Evolutionary conservation across 768 basidiomycete genomes (phyloP).

Genomic region (Postia placenta): DNA sequence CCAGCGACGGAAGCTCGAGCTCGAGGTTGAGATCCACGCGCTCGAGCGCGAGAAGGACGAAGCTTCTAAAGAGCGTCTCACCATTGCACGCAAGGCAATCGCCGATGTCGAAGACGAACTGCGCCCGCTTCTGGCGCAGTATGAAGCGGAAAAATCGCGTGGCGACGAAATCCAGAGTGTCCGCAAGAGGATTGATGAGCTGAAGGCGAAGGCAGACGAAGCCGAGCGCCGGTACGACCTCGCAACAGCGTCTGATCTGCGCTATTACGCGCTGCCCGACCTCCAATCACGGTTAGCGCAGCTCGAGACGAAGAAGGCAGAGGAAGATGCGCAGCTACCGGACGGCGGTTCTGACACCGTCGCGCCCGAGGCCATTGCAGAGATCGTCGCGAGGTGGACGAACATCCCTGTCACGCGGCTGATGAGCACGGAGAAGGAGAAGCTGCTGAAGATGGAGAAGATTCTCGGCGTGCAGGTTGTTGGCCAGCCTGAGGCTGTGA

Average conservation of each 20-base stretch:
- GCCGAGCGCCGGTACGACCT: slow-evolving; percentile 84
- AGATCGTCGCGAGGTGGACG: slow-evolving; percentile 92
- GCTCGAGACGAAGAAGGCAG: slow-evolving; percentile 67
- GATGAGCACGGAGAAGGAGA: slow-evolving; percentile 87
- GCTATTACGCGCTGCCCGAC: slow-evolving; percentile 90
- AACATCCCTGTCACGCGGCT: slow-evolving; percentile 85
- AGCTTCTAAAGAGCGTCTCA: slow-evolving; percentile 80
- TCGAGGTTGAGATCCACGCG: slow-evolving; percentile 94
- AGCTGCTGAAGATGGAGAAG: slow-evolving; percentile 82
- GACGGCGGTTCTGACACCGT: slow-evolving; percentile 61
- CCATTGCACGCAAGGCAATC: slow-evolving; percentile 66
- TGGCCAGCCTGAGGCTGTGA: slow-evolving; percentile 88
- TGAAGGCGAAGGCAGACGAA: slow-evolving; percentile 88
- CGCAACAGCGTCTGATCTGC: slow-evolving; percentile 77
- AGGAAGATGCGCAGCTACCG: slow-evolving; percentile 53
- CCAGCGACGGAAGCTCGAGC: slow-evolving; percentile 81
- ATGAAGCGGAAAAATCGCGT: slow-evolving; percentile 80
- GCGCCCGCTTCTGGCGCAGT: slow-evolving; percentile 74
- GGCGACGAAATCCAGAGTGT: slow-evolving; percentile 76
- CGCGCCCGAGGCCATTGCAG: slow-evolving; percentile 85
- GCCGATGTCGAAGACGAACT: slow-evolving; percentile 83
- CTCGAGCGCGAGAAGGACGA: slow-evolving; percentile 88
- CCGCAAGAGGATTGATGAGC: slow-evolving; percentile 80
- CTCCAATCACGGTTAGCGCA: slow-evolving; percentile 65
- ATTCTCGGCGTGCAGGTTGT: slow-evolving; percentile 72